Base-by-base conservation (phyloP, 129 eudicot species). In the Solidago caesia region DNA sequence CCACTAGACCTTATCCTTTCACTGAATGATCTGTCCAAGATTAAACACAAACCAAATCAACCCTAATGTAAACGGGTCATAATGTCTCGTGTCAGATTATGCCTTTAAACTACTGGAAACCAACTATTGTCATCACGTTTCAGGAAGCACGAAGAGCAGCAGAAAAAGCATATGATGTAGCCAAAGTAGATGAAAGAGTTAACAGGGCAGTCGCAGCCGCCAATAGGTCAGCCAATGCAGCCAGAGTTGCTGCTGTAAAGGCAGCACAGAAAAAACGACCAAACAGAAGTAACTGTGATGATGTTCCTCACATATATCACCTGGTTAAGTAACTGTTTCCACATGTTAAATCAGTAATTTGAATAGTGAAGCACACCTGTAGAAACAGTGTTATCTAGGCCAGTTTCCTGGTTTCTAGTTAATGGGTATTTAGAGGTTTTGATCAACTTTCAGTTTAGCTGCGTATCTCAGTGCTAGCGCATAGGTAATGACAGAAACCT, bases 61-160 rank as follows among this genome's bases (percentile, higher is more conserved):
- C 0, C 27, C 13, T 1, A 14, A 4, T 57, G 27, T 14, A 57
- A 57, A 57, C 9, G 10, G 29, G 10, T 21, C 29, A 8, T 5
- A 46, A 1, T 9, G 11, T 5, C 51, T 46, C 4, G 1, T 6
- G 11, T 9, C 8, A 46, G 51, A 9, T 46, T 16, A 56, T 56
- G 9, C 27, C 29, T 56, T 56, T 25, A 25, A 56, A 68, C 26
- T 43, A 14, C 8, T 14, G 6, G 53, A 57, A 66, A 41, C 48
- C 57, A 58, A 70, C 55, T 49, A 8, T 10, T 12, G 53, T 46
- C 4, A 1, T 29, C 16, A 69, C 4, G 1, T 63, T 73, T 29
- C 89, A 94, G 97, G 97, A 94, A 79, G 99, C 97, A 68, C 73
- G 97, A 45, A 82, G 93, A 57, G 93, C 97, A 47, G 88, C 96